Evolutionary conservation across 768 basidiomycete species (phyloP), one percentile per base, ranked within the genome.

Genomic region (Pulveroboletus sp.): DNA sequence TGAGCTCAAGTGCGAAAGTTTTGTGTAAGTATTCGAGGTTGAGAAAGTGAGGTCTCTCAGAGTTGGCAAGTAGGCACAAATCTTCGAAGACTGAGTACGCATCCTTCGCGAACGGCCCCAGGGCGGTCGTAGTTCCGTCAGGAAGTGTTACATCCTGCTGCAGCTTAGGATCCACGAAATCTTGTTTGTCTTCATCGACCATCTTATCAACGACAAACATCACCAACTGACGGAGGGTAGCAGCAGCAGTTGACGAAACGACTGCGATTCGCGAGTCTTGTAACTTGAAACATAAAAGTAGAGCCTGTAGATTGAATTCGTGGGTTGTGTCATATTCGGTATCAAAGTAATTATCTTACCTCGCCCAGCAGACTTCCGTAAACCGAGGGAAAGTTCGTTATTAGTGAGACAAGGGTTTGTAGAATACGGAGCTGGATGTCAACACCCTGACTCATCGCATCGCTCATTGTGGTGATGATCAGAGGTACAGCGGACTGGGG

Each of bases 191-290:
- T 62, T 93, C 90, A 16, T 80, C 76, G 2, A 85, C 81, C 68
- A 97, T 89, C 63, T 95, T 93, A 70, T 99, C 96, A 37, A 97
- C 89, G 16, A 97, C 85, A 57, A 97, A 90, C 94, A 99, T 97
- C 38, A 98, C 91, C 2, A 97, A 77, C 64, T 98, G 95, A 3
- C 94, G 85, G 5, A 97, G 78, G 0, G 94, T 97, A 0, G 96
- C 96, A 3, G 94, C 94, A 2, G 95, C 95, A 4, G 96, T 98
- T 0, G 92, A 94, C 3, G 93, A 95, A 7, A 99, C 95, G 22
- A 98, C 95, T 0, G 93, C 89, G 20, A 94, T 96, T 55, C 90
- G 84, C 1, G 92, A 94, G 51, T 97, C 96, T 68, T 97, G 93
- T 22, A 97, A 72, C 65, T 85, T 92, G 78, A 98, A 98, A 62